These are phyloP conservation scores for Fusarium pseudocircinatum DNA, from an alignment of 2,329 filamentous ascomycete genomes.

Conservation along the genomic window DNA sequence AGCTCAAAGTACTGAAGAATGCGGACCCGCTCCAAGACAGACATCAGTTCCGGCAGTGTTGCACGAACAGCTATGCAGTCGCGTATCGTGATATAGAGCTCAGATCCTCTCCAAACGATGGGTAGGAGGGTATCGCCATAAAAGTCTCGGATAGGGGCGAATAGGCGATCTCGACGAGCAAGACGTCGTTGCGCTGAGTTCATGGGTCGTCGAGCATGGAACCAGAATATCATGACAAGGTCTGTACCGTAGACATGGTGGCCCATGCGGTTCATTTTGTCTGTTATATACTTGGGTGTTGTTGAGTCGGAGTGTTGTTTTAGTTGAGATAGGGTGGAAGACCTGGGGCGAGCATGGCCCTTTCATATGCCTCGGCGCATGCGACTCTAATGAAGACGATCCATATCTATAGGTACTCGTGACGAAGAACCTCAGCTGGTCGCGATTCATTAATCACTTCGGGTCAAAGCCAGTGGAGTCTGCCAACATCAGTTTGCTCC, in stretches of 20 bases:
- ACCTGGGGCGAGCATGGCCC: fast-evolving
- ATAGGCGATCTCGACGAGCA: neutral
- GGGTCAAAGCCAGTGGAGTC: no score
- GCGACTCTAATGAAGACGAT: no score
- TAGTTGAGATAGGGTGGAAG: neutral
- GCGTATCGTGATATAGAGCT: neutral
- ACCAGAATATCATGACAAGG: neutral
- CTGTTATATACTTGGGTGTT: neutral
- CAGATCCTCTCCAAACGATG: neutral
- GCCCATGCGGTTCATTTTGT: neutral
- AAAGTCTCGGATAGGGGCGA: neutral
- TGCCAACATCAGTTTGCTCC: no score
- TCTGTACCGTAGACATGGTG: neutral
- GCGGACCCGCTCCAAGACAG: neutral
- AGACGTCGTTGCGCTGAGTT: neutral
- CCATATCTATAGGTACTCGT: no score
- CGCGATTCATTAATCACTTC: no score
- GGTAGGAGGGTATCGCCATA: neutral
- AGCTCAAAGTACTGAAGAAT: neutral
- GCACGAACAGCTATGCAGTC: neutral
- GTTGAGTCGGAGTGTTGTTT: fast-evolving
- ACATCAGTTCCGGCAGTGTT: neutral
- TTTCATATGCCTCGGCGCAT: fast-evolving
- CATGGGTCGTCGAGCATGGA: neutral
- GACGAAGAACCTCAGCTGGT: fast-evolving